Percentiles rank a stretch among this genome's conserved stretches.
phyloP scores from a whole-genome alignment of 2,329 filamentous ascomycete genomes.

The Colletotrichum agaves region DNA sequence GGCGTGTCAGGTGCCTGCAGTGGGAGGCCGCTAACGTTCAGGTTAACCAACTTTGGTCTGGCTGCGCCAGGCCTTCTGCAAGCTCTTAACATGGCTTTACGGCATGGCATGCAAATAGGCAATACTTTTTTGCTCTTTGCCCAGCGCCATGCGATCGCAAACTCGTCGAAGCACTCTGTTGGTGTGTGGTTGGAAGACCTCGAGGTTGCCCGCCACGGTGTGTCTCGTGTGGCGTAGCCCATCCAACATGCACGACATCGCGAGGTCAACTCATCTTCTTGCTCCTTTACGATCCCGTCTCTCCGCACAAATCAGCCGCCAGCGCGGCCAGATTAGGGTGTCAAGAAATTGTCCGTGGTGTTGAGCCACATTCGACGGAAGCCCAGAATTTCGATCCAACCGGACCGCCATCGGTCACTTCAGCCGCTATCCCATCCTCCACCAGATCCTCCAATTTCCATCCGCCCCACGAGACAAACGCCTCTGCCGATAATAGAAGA shows the following conservation, averaged over 20 bases:
- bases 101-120: conserved; percentile 1
- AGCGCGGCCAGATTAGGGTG: conserved; percentile 24
- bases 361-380: conserved; percentile 13
- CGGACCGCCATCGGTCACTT: conserved; percentile 22
- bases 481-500: conserved; percentile 23
- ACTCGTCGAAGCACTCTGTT: not conserved
- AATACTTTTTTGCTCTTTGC: not conserved
- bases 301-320: conserved; percentile 5
- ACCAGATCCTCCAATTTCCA: conserved; percentile 35
- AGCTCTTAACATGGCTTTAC: conserved; percentile 1
- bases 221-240: conserved; percentile 5
- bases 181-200: conserved; percentile 17
- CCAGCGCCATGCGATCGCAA: not conserved
- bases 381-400: conserved; percentile 17
- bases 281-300: not conserved
- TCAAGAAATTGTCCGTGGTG: conserved; percentile 25
- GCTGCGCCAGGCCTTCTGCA: conserved; percentile 24
- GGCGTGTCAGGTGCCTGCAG: conserved; percentile 37
- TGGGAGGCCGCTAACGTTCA: conserved; percentile 34
- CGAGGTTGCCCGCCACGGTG: conserved; percentile 2
- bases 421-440: conserved; percentile 23
- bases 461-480: conserved; percentile 25
- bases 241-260: conserved; percentile 22
- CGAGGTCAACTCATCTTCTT: conserved; percentile 25
- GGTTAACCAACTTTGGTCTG: conserved; percentile 36